Conservation (phyloP, 768 basidiomycete genomes). For the Russula ochroleuca region DNA sequence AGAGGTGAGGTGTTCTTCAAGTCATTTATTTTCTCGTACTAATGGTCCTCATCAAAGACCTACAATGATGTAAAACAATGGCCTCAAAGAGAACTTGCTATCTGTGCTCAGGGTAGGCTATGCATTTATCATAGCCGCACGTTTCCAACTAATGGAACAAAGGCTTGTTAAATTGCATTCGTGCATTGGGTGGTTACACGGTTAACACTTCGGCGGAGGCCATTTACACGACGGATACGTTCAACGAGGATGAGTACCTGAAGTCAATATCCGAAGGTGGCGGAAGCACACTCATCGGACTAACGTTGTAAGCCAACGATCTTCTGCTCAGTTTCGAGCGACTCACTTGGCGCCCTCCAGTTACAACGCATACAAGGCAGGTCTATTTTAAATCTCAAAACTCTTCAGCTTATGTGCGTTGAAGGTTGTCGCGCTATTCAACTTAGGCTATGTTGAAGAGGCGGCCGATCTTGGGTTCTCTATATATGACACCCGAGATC, state of each 20-base stretch:
- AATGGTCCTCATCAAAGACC: slow-evolving; percentile 38
- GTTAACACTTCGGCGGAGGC: slow-evolving; percentile 45
- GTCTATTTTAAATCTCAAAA: not conserved
- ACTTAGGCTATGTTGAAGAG: slow-evolving; percentile 53
- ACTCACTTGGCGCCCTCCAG: slow-evolving; percentile 32
- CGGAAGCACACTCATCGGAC: slow-evolving; percentile 47
- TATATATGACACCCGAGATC: slow-evolving; percentile 53
- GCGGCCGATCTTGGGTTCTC: slow-evolving; percentile 61
- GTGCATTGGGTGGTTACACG: slow-evolving; percentile 61
- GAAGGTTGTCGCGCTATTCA: slow-evolving; percentile 61
- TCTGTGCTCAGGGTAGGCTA: slow-evolving; percentile 49
- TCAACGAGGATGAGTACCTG: slow-evolving; percentile 53
- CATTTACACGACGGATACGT: slow-evolving; percentile 57
- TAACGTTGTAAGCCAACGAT: slow-evolving; percentile 50
- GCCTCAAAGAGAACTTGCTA: slow-evolving; percentile 50
- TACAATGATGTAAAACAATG: slow-evolving; percentile 52
- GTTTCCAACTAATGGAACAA: slow-evolving; percentile 2
- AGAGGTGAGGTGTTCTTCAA: slow-evolving; percentile 43
- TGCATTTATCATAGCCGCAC: not conserved
- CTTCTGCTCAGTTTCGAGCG: not conserved
- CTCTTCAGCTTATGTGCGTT: not conserved
- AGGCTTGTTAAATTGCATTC: slow-evolving; percentile 61
- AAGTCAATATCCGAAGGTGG: slow-evolving; percentile 41
- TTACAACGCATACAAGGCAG: slow-evolving; percentile 64
- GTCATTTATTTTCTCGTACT: not conserved